Conservation (phyloP, 2,329 filamentous ascomycete genomes). For the Nannizziopsis barbatae region DNA sequence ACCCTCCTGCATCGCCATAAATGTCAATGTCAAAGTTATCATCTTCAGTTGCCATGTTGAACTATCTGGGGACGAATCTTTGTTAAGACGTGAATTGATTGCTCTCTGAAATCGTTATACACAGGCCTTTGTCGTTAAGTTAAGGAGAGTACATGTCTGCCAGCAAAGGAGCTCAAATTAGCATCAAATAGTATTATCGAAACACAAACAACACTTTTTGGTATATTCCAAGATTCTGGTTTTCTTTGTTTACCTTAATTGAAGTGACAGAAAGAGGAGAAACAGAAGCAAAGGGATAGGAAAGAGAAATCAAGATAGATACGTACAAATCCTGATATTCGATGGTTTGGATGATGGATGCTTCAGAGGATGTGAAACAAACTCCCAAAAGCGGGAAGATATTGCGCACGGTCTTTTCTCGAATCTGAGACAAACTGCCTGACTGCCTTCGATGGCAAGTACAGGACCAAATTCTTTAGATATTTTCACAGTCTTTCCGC, state of each 20-base stretch:
- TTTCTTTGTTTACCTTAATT: conserved; percentile 1
- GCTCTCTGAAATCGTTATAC: conserved; percentile 29
- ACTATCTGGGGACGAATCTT: conserved; percentile 22
- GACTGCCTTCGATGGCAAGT: conserved; percentile 22
- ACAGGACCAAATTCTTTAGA: conserved; percentile 14
- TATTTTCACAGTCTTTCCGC: conserved; percentile 10
- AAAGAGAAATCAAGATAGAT: conserved; percentile 17
- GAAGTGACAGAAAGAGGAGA: conserved; percentile 1
- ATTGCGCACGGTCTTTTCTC: conserved; percentile 12
- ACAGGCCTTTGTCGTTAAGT: conserved; percentile 27
- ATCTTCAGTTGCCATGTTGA: conserved; percentile 46
- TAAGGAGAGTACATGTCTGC: conserved; percentile 37
- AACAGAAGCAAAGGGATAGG: conserved; percentile 6
- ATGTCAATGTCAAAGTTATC: conserved; percentile 63
- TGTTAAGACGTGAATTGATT: conserved; percentile 25
- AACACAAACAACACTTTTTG: background rate
- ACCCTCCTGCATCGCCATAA: conserved; percentile 49
- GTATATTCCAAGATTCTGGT: background rate
- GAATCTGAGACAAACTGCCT: conserved; percentile 15
- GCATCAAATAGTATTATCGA: conserved; percentile 19
- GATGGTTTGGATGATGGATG: conserved; percentile 6
- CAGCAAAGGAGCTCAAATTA: conserved; percentile 29
- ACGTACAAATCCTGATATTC: conserved; percentile 19
- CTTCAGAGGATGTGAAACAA: conserved; percentile 10
- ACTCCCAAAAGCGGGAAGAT: conserved; percentile 13